A percentile compares a stretch with the other conserved stretches of the same genome.
These are phyloP conservation scores for Aschersonia sp. DNA, from an alignment of 2,329 filamentous ascomycete species.

Conservation along the genomic window DNA sequence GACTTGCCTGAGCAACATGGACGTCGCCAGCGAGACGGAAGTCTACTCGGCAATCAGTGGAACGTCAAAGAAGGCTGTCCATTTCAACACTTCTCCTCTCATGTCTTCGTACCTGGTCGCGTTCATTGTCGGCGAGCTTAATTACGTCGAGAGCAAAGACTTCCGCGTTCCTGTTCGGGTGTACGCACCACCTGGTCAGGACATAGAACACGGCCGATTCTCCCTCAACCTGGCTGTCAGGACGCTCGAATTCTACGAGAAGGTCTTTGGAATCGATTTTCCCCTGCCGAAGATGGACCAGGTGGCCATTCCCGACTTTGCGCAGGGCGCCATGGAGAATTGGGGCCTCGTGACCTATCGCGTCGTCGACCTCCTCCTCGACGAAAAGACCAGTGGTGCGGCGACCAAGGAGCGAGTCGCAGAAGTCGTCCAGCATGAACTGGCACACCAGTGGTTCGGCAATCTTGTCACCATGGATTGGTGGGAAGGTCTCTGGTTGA, in stretches of 20 bases:
- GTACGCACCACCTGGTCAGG: slow-evolving; percentile 80
- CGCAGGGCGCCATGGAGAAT: slow-evolving; percentile 95
- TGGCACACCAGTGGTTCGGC: slow-evolving; percentile 97
- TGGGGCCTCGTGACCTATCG: slow-evolving; percentile 95
- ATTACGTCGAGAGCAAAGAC: slow-evolving; percentile 80
- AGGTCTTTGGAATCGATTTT: slow-evolving; percentile 60
- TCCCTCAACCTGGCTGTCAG: slow-evolving; percentile 79
- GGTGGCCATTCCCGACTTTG: slow-evolving; percentile 92
- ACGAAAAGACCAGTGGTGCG: slow-evolving; percentile 83
- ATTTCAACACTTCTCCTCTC: slow-evolving; percentile 78
- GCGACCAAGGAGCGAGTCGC: slow-evolving; percentile 85
- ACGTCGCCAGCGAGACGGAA: slow-evolving; percentile 67
- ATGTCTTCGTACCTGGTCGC: slow-evolving; percentile 97
- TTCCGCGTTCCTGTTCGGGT: slow-evolving; percentile 89
- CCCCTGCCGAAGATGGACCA: slow-evolving; percentile 31
- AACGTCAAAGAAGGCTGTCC: slow-evolving; percentile 60
- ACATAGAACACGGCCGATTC: slow-evolving; percentile 85
- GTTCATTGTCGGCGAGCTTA: slow-evolving; percentile 87
- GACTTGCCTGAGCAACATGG: slow-evolving; percentile 95
- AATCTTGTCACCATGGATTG: slow-evolving; percentile 98
- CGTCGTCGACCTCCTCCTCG: slow-evolving; percentile 67
- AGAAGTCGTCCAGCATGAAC: slow-evolving; percentile 90
- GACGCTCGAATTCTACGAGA: slow-evolving; percentile 89
- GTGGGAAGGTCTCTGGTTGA: slow-evolving; percentile 96
- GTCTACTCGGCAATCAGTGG: slow-evolving; percentile 22